Base-by-base conservation (phyloP, 2,329 filamentous ascomycete species). In the Magnaporthiopsis rhizophila region DNA sequence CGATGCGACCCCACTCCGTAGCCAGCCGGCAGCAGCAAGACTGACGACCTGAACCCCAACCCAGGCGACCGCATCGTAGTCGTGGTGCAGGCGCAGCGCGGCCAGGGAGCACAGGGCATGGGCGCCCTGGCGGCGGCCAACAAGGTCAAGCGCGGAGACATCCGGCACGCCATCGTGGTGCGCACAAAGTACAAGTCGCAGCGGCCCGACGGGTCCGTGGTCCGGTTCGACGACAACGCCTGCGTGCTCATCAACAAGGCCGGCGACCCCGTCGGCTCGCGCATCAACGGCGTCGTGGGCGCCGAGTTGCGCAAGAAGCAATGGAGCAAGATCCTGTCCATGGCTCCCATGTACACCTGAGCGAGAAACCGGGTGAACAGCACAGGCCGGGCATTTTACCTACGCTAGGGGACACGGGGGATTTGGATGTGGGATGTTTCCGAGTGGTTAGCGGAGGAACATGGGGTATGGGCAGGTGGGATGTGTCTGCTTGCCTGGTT, bases 181-280 rank as follows among this genome's bases (percentile, higher is more conserved):
- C 90, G 95, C 68, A 97, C 94, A 53, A 86, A 82, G 72, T 96
- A 98, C 80, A 89, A 93, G 78, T 86, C 90, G 66, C 91, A 95
- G 76, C 85, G 95, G 67, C 86, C 86, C 38, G 95, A 99, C 79
- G 95, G 95, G 63, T 93, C 89, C 73, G 87, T 95, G 60, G 89
- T 99, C 69, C 88, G 88, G 70, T 99, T 99, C 76, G 95, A 96
- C 78, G 95, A 99, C 79, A 99, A 99, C 77, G 95, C 95, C 61
- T 99, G 95, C 75, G 95, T 99, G 59, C 81, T 99, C 70, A 90
- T 99, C 76, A 98, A 96, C 80, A 99, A 98, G 84, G 85, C 91
- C 12, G 96, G 95, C 58, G 95, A 99, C 75, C 95, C 95, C 30
- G 91, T 99, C 70, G 95, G 95, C 63, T 92, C 90, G 21, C 89